Conservation (phyloP, 1,284 basidiomycete species). For the Vanrija pseudolonga region DNA sequence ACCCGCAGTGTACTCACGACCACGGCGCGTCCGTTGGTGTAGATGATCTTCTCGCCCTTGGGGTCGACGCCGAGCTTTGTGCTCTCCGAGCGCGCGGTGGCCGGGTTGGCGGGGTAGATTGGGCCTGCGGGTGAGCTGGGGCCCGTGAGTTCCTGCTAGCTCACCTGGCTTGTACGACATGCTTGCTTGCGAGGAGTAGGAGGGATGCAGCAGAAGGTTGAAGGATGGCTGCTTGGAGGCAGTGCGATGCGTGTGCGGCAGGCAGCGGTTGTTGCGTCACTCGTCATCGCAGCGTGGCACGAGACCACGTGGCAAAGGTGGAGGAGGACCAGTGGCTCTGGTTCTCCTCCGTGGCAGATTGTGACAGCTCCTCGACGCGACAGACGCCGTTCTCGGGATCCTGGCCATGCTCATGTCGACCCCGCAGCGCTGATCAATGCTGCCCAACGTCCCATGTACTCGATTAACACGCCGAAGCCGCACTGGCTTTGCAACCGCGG, state of each 20-base stretch:
- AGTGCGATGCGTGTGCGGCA: not conserved
- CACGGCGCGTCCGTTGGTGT: conserved; percentile 78
- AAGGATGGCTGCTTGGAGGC: not conserved
- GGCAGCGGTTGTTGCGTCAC: too few relatives aligned
- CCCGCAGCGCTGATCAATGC: too few relatives aligned
- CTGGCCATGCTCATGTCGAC: too few relatives aligned
- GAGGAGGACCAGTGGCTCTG: too few relatives aligned
- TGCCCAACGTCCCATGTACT: too few relatives aligned
- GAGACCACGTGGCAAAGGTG: too few relatives aligned
- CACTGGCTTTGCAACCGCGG: too few relatives aligned
- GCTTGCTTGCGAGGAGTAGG: not conserved
- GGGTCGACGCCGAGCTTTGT: conserved; percentile 72
- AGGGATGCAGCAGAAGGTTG: not conserved
- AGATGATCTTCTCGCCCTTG: conserved; percentile 77
- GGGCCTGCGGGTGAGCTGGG: conserved; percentile 27
- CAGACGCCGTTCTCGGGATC: too few relatives aligned
- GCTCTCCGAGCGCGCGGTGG: conserved; percentile 56
- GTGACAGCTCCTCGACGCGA: too few relatives aligned
- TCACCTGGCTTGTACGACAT: conserved; percentile 38
- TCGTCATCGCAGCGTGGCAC: too few relatives aligned
- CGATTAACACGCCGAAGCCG: too few relatives aligned
- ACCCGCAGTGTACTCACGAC: conserved; percentile 59
- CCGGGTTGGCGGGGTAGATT: conserved; percentile 70
- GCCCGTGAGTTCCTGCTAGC: not conserved
- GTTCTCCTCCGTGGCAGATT: too few relatives aligned